Evolutionary conservation across 495 filamentous ascomycete genomes (phyloP).

Genomic region (Hypomontagnella monticulosa): DNA sequence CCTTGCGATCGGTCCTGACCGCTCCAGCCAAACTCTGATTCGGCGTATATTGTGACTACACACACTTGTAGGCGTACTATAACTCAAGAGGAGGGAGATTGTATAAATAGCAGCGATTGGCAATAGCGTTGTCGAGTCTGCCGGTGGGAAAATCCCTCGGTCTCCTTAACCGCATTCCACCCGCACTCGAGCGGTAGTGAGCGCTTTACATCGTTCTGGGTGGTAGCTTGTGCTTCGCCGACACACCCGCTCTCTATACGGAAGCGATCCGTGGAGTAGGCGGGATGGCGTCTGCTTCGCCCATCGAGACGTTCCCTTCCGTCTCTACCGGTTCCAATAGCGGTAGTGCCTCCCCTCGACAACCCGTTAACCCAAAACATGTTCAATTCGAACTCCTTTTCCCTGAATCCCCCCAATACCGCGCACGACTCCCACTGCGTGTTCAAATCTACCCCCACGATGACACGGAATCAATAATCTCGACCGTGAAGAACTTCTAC

Average conservation of each 20-base stretch:
- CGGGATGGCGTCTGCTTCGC: slow-evolving; percentile 60
- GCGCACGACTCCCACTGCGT: slow-evolving; percentile 85
- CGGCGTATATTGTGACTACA: slow-evolving; percentile 26
- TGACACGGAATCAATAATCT: slow-evolving; percentile 93
- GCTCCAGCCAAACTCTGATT: slow-evolving; percentile 21
- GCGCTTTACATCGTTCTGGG: slow-evolving; percentile 43
- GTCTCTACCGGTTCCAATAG: slow-evolving; percentile 47
- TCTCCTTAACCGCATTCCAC: slow-evolving; percentile 23
- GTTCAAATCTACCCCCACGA: slow-evolving; percentile 94
- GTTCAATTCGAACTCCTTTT: slow-evolving; percentile 88
- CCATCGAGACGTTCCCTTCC: slow-evolving; percentile 47
- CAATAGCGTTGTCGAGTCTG: slow-evolving; percentile 38
- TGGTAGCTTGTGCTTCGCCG: slow-evolving; percentile 20
- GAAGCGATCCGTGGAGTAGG: slow-evolving; percentile 45
- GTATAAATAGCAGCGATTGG: slow-evolving; percentile 27
- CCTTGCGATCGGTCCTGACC: slow-evolving; percentile 46
- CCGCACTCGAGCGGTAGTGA: slow-evolving; percentile 37
- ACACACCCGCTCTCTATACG: slow-evolving; percentile 31
- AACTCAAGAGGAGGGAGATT: slow-evolving; percentile 14
- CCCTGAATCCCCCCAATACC: slow-evolving; percentile 73
- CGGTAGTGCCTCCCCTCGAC: slow-evolving; percentile 58
- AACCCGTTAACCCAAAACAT: slow-evolving; percentile 70
- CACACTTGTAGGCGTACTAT: slow-evolving; percentile 14
- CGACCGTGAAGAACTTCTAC: slow-evolving; percentile 97
- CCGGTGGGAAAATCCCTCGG: slow-evolving; percentile 31